Base-by-base conservation (phyloP, 495 filamentous ascomycete species). In the Jackrogersella minutella region DNA sequence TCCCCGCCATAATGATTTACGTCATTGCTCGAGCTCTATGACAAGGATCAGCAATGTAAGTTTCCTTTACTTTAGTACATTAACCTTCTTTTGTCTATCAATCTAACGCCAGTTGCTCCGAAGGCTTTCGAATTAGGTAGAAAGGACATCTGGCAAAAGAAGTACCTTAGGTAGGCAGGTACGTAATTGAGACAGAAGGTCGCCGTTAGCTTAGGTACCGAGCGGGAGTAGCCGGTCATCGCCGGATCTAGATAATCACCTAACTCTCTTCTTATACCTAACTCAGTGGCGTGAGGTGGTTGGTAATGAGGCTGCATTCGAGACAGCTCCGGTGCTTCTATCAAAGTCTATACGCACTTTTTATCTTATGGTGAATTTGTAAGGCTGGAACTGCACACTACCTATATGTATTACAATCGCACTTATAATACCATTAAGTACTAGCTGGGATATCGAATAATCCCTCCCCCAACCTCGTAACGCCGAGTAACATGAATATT, bases 1-100 rank as follows among this genome's bases (percentile, higher is more conserved):
- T 68, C 58, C 69, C 65, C 59, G 54, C 54, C 54, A 44, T 13
- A 33, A 40, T 68, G 58, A 57, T 39, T 58, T 68, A 71, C 64
- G 68, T 71, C 68, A 71, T 56, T 30, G 47, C 47, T 44, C 34
- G 56, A 68, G 58, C 64, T 64, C 49, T 30, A 24, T 16, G 63
- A 70, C 62, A 62, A 39, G 63, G 63, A 66, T 71, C 43, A 46
- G 16, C 56, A 61, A 58, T n/a, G 10, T 39, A 40, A 67, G 43
- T 24, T 43, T 58, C 62, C 39, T 9, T 11, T 40, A 13, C 49
- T 14, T 50, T 52, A 24, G 24, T 41, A 55, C 34, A 7, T 31
- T 33, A 31, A 3, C 16, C 34, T 33, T 31, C 28, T 37, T 44
- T 30, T 44, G 49, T 19, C 17, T 13, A 56, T 49, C 22, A 36